A percentile compares a stretch with the other conserved stretches of the same genome.
Conservation (phyloP, 768 basidiomycete species). For the Tephrocybe rancida region DNA sequence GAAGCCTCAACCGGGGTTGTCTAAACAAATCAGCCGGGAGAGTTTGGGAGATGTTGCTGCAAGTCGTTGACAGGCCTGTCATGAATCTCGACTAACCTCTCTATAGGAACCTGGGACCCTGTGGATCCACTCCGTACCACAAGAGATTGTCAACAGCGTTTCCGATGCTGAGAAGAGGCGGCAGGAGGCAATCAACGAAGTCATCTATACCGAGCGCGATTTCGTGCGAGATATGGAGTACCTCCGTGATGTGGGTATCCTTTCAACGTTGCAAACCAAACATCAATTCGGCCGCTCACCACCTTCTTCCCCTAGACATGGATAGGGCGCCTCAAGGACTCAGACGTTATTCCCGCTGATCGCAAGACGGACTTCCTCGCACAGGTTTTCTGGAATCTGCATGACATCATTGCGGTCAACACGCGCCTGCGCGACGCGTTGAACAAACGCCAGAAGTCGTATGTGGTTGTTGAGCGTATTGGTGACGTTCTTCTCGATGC, state of each 20-base stretch:
- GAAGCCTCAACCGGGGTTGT: constrained; percentile 89
- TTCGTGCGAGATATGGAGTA: constrained; percentile 99
- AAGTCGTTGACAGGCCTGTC: constrained; percentile 17
- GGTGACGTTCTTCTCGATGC: constrained; percentile 89
- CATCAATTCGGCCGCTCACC: constrained; percentile 3
- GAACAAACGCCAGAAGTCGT: constrained; percentile 93
- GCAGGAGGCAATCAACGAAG: constrained; percentile 98
- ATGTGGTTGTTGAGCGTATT: constrained; percentile 89
- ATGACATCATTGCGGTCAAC: constrained; percentile 92
- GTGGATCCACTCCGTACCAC: constrained; percentile 96
- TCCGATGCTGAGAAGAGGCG: constrained; percentile 92
- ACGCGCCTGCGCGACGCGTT: constrained; percentile 89
- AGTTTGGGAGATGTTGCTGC: constrained; percentile 81
- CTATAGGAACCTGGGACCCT: constrained; percentile 64
- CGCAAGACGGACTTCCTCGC: constrained; percentile 84
- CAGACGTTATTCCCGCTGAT: constrained; percentile 72
- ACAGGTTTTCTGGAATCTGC: constrained; percentile 98
- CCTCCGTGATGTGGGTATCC: constrained; percentile 78
- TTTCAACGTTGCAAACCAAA: neutral
- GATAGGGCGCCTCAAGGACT: constrained; percentile 82
- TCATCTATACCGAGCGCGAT: constrained; percentile 92
- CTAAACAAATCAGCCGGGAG: constrained; percentile 81
- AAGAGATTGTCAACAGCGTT: constrained; percentile 91
- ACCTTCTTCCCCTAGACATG: constrained; percentile 57
- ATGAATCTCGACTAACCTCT: constrained; percentile 6